These are phyloP conservation scores for Ophiocordyceps camponoti-floridani DNA, from an alignment of 2,329 filamentous ascomycete species.

Conservation along the genomic window DNA sequence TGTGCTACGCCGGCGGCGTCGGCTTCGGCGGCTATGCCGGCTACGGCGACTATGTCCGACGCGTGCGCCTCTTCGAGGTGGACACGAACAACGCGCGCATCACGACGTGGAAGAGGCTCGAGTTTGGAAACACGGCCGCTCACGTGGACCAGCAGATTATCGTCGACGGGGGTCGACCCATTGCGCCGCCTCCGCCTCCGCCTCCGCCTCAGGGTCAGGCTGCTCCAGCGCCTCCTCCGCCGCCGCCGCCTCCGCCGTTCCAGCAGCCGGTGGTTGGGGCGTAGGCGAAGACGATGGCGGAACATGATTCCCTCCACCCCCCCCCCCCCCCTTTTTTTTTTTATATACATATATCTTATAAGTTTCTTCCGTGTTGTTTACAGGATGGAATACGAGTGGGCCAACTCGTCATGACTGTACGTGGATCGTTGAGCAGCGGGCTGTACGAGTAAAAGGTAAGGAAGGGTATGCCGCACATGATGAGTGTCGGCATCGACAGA, in stretches of 20 bases:
- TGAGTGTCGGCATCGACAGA: not conserved
- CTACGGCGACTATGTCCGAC: slow-evolving; percentile 69
- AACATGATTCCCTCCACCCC: not conserved
- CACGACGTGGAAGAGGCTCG: slow-evolving; percentile 79
- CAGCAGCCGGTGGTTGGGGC: not conserved
- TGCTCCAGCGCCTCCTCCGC: slow-evolving; percentile 2
- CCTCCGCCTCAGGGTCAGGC: slow-evolving; percentile 1
- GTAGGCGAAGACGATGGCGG: not conserved
- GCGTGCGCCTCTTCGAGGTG: slow-evolving; percentile 78
- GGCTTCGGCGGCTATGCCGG: slow-evolving; percentile 93
- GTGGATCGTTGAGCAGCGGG: not conserved
- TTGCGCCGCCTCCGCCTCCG: slow-evolving; percentile 11
- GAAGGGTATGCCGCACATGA: not conserved
- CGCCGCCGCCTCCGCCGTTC: not conserved
- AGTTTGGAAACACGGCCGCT: slow-evolving; percentile 38
- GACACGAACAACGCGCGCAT: slow-evolving; percentile 84
- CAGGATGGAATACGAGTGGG: not conserved
- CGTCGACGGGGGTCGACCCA: slow-evolving; percentile 39
- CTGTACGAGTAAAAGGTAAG: not conserved
- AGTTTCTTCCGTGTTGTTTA: not conserved
- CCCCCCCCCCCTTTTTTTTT: no score
- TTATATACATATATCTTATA: no score
- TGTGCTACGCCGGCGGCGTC: slow-evolving; percentile 88
- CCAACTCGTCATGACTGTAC: not conserved
- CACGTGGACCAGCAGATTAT: slow-evolving; percentile 48